Base-by-base conservation (phyloP, 345 rosid species). In the Mangifera indica region DNA sequence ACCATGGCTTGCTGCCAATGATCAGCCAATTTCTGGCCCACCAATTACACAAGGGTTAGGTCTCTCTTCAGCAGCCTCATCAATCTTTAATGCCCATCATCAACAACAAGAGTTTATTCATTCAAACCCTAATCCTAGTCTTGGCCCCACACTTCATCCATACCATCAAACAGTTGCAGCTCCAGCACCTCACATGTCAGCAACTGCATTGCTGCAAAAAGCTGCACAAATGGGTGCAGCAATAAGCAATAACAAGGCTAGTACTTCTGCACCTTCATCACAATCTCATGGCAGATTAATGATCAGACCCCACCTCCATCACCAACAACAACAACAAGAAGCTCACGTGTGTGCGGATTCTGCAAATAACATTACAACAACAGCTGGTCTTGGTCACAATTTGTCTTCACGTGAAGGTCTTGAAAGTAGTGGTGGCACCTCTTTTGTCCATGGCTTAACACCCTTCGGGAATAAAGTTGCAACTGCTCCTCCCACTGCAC, bases 181-280 rank as follows among this genome's bases (percentile, higher is more conserved):
- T 15, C 42, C 84, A 37, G 42, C 78, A 44, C 84, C 91, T 55
- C 90, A 83, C 63, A 87, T 91, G 94, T 91, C 97, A 80, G 97
- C 97, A 21, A 91, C 97, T 69, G 97, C 94, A 72, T 83, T 91
- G 81, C 97, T 91, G 69, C 97, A 91, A 77, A 91, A 86, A 65
- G 97, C 97, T 26, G 87, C 97, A 42, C 93, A 89, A 76, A 89
- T 91, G 92, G 92, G 97, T 24, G 83, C 89, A 56, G 73, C 81
- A 32, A 86, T 83, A 82, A 79, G 87, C 84, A 72, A 60, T 51
- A 67, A 64, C 12, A 66, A 62, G 54, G 62, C 73, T 65, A 74
- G 73, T 52, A 61, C 25, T 32, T 21, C 70, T 64, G 55, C 80
- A 26, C 10, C 56, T 18, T 65, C 69, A 10, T 65, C 69, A 25